Base-by-base conservation (phyloP, 1,284 basidiomycete genomes). In the Golubevia pallescens region DNA sequence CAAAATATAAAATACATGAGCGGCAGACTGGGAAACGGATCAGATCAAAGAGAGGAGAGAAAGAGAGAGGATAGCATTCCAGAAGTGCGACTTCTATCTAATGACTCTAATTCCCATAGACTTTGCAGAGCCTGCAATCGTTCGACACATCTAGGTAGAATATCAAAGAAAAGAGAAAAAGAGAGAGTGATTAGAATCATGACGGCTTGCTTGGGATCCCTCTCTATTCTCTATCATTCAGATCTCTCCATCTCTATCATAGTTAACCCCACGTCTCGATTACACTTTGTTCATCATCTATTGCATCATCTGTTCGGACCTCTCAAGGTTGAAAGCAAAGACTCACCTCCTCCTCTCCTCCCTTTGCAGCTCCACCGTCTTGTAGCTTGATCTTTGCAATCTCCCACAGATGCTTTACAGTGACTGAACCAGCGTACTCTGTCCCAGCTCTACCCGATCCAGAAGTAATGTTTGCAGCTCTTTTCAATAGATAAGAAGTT, bases 311-410 rank as follows among this genome's bases (percentile, higher is more conserved):
- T n/a, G n/a, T n/a, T n/a, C n/a, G n/a, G n/a, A n/a, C n/a, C n/a
- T n/a, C n/a, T n/a, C n/a, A n/a, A n/a, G n/a, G n/a, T n/a, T n/a
- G n/a, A n/a, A n/a, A n/a, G n/a, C n/a, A n/a, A n/a, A n/a, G n/a
- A n/a, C n/a, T n/a, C n/a, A n/a, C n/a, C n/a, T n/a, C n/a, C n/a
- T n/a, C n/a, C n/a, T n/a, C n/a, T n/a, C n/a, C n/a, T n/a, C n/a
- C n/a, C n/a, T n/a, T n/a, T n/a, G n/a, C n/a, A n/a, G n/a, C n/a
- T n/a, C n/a, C n/a, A n/a, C 97, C 77, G 89, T 90, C 69, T 91
- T 90, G n/a, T n/a, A n/a, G n/a, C 88, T 99, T 99, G 86, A 99
- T 93, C 89, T 93, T 97, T 51, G 97, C 95, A 84, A 99, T 98
- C 89, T 99, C 97, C 87, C 97, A 99, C 81, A 99, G 90, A 88